Conservation (phyloP, 345 rosid genomes). For the Bruguiera parviflora region DNA sequence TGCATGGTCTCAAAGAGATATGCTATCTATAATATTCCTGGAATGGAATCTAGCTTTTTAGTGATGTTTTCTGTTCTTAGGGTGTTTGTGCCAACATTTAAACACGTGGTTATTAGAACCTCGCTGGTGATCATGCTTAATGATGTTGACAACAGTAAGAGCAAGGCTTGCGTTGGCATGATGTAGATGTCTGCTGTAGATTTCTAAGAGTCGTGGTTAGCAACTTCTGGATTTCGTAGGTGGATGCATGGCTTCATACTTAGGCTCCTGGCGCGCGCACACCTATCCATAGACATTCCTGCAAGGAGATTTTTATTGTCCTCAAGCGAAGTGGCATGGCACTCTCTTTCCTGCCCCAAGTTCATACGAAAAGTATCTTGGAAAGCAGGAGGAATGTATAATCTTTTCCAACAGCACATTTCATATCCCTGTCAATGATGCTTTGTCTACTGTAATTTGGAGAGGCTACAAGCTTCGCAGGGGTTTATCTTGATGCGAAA, state of each 20-base stretch:
- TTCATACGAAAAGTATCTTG: conserved; percentile 61
- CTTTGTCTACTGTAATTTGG: background rate
- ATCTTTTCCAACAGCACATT: conserved; percentile 74
- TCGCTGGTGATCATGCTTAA: too few relatives aligned
- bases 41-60: too few relatives aligned
- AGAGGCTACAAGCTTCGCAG: background rate
- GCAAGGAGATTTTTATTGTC: conserved; percentile 80
- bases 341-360: conserved; percentile 62
- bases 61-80: too few relatives aligned
- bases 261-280: conserved; percentile 75
- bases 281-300: conserved; percentile 85
- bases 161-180: too few relatives aligned
- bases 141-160: too few relatives aligned
- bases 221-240: conserved; percentile 29
- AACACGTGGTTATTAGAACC: too few relatives aligned
- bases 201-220: too few relatives aligned
- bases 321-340: conserved; percentile 74
- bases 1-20: too few relatives aligned
- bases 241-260: conserved; percentile 91
- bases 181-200: too few relatives aligned
- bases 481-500: background rate
- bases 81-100: too few relatives aligned
- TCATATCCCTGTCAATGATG: conserved; percentile 80
- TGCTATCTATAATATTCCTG: too few relatives aligned
- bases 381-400: conserved; percentile 59